A percentile compares a stretch with the other conserved stretches of the same genome.
Conservation (phyloP, 2,329 filamentous ascomycete genomes). For the Aspergillus spinulosporus region DNA sequence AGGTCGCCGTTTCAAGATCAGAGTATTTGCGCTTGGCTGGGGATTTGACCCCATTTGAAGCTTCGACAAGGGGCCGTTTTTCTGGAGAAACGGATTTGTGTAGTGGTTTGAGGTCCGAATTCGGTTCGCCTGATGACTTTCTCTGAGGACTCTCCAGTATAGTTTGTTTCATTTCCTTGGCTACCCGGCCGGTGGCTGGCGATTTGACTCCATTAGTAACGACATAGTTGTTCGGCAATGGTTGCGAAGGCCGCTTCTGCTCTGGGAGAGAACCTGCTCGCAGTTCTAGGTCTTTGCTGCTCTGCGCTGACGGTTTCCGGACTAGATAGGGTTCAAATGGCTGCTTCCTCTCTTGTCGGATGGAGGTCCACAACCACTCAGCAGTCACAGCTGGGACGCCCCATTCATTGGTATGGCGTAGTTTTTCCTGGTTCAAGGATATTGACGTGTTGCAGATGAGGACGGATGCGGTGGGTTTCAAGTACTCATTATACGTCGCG, state of each 20-base stretch:
- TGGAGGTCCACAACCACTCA: slow-evolving; percentile 83
- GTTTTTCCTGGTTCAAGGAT: slow-evolving; percentile 66
- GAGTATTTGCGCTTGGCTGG: slow-evolving; percentile 22
- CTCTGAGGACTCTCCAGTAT: slow-evolving; percentile 1
- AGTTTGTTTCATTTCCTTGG: neutral
- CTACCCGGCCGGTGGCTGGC: neutral
- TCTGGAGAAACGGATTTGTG: neutral
- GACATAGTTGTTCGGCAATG: slow-evolving; percentile 16
- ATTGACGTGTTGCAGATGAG: slow-evolving; percentile 67
- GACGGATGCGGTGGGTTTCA: slow-evolving; percentile 71
- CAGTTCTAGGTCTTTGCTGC: slow-evolving; percentile 20
- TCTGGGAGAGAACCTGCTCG: slow-evolving; percentile 25
- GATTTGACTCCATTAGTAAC: neutral
- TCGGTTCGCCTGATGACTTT: neutral
- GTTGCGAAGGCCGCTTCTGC: slow-evolving; percentile 14
- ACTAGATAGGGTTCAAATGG: slow-evolving; percentile 50
- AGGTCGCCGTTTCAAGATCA: slow-evolving; percentile 17
- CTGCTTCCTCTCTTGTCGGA: slow-evolving; percentile 55
- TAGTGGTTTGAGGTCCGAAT: neutral
- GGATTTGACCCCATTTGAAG: slow-evolving; percentile 3
- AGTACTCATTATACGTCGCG: slow-evolving; percentile 74
- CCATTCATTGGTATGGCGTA: slow-evolving; percentile 72
- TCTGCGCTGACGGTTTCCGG: slow-evolving; percentile 27
- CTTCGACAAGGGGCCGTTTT: slow-evolving; percentile 1
- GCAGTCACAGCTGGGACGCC: slow-evolving; percentile 76